Conservation (phyloP, 345 rosid genomes). For the Geranium rotundifolium region DNA sequence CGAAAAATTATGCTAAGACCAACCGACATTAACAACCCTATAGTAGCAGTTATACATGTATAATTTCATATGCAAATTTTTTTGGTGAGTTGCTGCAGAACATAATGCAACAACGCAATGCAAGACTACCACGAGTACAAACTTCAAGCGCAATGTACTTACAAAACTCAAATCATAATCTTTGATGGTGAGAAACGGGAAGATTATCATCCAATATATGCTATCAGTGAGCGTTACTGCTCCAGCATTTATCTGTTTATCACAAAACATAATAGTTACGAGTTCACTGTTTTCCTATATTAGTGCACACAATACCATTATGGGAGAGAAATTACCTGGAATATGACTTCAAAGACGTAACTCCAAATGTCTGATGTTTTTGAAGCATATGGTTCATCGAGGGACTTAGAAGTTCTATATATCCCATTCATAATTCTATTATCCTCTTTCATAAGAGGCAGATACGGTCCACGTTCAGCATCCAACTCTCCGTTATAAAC, state of each 20-base stretch:
- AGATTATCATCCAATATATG: conserved; percentile 55
- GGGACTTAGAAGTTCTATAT: conserved; percentile 6
- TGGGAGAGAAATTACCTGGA: conserved; percentile 34
- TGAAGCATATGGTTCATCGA: conserved; percentile 11
- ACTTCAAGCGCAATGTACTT: conserved; percentile 16
- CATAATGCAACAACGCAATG: background rate
- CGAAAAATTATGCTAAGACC: background rate
- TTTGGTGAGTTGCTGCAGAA: background rate
- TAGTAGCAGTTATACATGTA: too few species aligned
- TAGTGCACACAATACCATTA: background rate
- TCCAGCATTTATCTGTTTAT: conserved; percentile 44
- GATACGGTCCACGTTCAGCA: conserved; percentile 32
- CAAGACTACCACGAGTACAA: background rate
- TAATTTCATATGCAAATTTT: background rate
- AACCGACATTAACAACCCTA: too few species aligned
- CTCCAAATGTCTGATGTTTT: conserved; percentile 17
- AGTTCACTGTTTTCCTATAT: background rate
- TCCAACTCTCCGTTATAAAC: conserved; percentile 19
- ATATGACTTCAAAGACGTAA: conserved; percentile 46
- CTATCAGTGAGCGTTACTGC: conserved; percentile 57
- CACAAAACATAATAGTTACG: conserved; percentile 8
- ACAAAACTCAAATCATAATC: conserved; percentile 42
- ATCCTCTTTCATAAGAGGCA: conserved; percentile 24
- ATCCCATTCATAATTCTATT: conserved; percentile 9
- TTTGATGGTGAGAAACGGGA: conserved; percentile 44